phyloP scores from a whole-genome alignment of 371 early-diverging fungal species.

The Furculomyces boomerangus region DNA sequence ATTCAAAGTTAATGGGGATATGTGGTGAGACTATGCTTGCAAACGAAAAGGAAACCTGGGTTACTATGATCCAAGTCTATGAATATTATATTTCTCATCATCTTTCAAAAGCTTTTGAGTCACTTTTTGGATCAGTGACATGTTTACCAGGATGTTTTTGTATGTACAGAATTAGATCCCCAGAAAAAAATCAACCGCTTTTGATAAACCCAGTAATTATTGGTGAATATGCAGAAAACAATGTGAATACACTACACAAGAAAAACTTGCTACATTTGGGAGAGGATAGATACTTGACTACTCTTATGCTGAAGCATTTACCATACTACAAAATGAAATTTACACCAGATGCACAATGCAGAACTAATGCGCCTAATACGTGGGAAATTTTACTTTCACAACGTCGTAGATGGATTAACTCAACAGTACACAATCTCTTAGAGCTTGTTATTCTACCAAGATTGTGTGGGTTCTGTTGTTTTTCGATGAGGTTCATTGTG shows the following conservation, averaged over 20 bases:
- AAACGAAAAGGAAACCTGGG: conserved; percentile 75
- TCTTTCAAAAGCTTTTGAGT: conserved; percentile 90
- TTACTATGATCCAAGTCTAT: conserved; percentile 94
- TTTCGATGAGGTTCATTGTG: conserved; percentile 91
- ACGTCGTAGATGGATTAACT: conserved; percentile 92
- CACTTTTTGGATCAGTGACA: conserved; percentile 86
- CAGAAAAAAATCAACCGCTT: conserved; percentile 27
- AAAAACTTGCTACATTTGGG: conserved; percentile 96
- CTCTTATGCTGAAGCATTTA: conserved; percentile 93
- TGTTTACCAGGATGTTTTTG: conserved; percentile 90
- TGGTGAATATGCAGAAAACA: conserved; percentile 78
- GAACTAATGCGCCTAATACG: conserved; percentile 85
- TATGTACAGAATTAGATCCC: conserved; percentile 70
- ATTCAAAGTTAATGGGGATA: conserved; percentile 70
- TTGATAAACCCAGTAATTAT: conserved; percentile 75
- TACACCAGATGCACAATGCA: conserved; percentile 81
- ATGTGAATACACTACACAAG: conserved; percentile 93
- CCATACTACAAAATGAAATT: conserved; percentile 89
- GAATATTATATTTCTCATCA: conserved; percentile 97
- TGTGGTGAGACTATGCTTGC: conserved; percentile 82
- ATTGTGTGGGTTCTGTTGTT: conserved; percentile 86
- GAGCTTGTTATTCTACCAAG: conserved; percentile 68
- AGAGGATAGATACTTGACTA: conserved; percentile 96
- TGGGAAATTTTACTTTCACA: conserved; percentile 86
- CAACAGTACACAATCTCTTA: conserved; percentile 80